Evolutionary conservation across 108 stramenopile genomes (phyloP).

Genomic region (Skeletonema potamos): DNA sequence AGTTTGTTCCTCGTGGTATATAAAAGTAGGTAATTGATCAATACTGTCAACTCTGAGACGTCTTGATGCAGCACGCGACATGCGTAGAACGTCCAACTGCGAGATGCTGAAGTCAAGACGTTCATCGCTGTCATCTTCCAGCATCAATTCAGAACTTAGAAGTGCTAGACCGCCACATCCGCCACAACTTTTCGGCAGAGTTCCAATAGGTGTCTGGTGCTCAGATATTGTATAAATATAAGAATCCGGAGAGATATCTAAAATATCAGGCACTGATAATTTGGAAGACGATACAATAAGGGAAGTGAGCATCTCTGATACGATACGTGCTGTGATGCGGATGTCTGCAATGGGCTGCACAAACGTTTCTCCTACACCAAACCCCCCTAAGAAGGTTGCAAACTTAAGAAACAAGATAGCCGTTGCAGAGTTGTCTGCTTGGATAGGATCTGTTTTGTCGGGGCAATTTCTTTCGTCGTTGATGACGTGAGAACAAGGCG

Average conservation of each 20-base stretch:
- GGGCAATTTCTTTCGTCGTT: neutral
- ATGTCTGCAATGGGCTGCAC: neutral
- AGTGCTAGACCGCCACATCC: conserved; percentile 7
- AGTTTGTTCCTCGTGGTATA: conserved; percentile 37
- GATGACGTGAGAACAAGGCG: neutral
- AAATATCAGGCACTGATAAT: neutral
- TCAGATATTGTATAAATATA: neutral
- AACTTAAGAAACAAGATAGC: neutral
- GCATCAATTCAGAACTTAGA: neutral
- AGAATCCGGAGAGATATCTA: neutral
- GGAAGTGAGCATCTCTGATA: neutral
- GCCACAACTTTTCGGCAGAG: neutral
- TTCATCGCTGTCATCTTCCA: conserved; percentile 17
- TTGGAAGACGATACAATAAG: neutral
- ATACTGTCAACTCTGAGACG: conserved; percentile 72
- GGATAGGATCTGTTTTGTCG: neutral
- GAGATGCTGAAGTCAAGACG: conserved; percentile 75
- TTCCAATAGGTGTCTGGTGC: neutral
- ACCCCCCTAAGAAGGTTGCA: neutral
- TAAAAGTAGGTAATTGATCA: conserved; percentile 58
- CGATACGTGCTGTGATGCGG: neutral
- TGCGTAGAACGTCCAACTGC: conserved; percentile 77
- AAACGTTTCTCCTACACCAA: neutral
- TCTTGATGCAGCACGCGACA: conserved; percentile 68
- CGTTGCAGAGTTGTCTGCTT: neutral